These are phyloP conservation scores for Citrus sinensis DNA, from an alignment of 345 rosid genomes.

Conservation along the genomic window DNA sequence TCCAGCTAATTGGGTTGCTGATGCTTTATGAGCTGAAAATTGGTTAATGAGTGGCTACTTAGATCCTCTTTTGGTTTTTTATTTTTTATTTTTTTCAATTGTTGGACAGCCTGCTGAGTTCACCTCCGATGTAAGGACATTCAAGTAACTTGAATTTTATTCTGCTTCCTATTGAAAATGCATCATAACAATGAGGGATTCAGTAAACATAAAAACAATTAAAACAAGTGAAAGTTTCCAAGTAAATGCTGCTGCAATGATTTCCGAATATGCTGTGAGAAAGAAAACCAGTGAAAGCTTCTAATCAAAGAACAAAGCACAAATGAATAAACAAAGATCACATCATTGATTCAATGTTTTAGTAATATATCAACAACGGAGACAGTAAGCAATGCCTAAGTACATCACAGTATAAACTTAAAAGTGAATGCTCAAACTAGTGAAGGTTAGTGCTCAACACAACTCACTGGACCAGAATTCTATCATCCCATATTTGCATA, in stretches of 20 bases:
- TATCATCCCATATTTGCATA: neutral
- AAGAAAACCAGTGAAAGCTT: neutral
- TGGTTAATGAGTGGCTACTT: neutral
- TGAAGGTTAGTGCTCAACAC: neutral
- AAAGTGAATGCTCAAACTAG: neutral
- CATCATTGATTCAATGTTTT: neutral
- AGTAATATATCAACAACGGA: neutral
- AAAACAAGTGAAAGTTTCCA: neutral
- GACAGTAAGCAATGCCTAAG: neutral
- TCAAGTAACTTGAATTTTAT: neutral
- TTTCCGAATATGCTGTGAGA: neutral
- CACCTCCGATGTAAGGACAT: neutral
- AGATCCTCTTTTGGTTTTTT: neutral
- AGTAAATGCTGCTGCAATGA: neutral
- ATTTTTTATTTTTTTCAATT: neutral
- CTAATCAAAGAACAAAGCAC: neutral
- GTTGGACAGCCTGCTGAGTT: neutral
- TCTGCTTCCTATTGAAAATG: neutral
- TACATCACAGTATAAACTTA: neutral
- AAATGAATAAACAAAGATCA: neutral
- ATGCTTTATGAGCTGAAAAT: neutral
- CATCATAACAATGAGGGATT: neutral
- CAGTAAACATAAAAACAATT: neutral
- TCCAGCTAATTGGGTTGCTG: neutral
- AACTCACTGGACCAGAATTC: neutral